Evolutionary conservation across 2,329 filamentous ascomycete genomes (phyloP).

Genomic region (Periconia digitata): DNA sequence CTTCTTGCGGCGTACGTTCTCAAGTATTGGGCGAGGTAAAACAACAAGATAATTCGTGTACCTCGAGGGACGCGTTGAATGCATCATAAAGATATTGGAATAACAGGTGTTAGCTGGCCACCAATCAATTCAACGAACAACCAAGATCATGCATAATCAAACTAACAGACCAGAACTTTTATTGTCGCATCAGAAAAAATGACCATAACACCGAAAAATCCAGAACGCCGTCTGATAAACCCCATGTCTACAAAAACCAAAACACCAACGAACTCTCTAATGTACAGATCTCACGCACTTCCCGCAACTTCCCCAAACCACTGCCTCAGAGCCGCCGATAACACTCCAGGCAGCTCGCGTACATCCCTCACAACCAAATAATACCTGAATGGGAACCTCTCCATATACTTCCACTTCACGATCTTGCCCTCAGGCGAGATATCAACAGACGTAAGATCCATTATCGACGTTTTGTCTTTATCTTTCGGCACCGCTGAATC

Average conservation of each 20-base stretch:
- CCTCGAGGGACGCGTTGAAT: background rate
- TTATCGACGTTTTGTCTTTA: conserved; percentile 66
- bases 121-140: too few species aligned
- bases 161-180: too few species aligned
- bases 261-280: background rate
- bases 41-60: too few species aligned
- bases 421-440: conserved; percentile 73
- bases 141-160: too few species aligned
- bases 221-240: too few species aligned
- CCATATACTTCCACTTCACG: conserved; percentile 86
- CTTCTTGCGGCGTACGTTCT: too few species aligned
- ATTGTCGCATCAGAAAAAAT: too few species aligned
- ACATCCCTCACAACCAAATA: conserved; percentile 94
- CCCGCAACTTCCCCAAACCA: conserved; percentile 83
- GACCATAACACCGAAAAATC: too few species aligned
- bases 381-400: conserved; percentile 95
- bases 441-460: conserved; percentile 84
- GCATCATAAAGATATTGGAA: background rate
- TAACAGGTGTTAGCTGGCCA: too few species aligned
- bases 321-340: conserved; percentile 86
- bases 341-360: conserved; percentile 82
- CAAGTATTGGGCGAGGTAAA: too few species aligned
- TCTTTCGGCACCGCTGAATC: conserved; percentile 32
- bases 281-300: conserved; percentile 8
- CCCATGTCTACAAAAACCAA: background rate